Evolutionary conservation across 2,329 filamentous ascomycete species (phyloP), one percentile per base, ranked within the genome.

Genomic region (Fusarium solani-melongenae): DNA sequence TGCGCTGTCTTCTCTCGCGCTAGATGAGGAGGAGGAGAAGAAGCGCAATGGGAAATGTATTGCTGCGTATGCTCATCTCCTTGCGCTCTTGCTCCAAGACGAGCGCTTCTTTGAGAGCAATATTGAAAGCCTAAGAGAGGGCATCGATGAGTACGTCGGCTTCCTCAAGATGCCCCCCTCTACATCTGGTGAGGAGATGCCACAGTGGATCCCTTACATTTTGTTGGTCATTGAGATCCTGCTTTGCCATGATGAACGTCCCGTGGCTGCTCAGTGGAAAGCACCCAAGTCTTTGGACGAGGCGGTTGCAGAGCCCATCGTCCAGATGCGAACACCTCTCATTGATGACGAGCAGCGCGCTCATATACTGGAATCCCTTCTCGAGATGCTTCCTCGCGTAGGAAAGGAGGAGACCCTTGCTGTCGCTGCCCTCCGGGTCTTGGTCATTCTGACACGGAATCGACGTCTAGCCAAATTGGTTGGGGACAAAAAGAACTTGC

Each of bases 201-300:
- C 95, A 6, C 93, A 94, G 2, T 99, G 96, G 95, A 92, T 98
- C 72, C 93, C 94, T 14, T 95, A 96, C 78, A 91, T 98, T 34
- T 86, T 99, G 36, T 88, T 98, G 17, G 93, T 99, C 58, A 88
- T 98, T 57, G 96, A 99, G 85, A 93, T 93, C 62, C 86, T 98
- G 34, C 86, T 99, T n/a, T 92, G 93, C 15, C 93, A 97, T 76
- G 96, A 98, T 81, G 92, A 94, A 77, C 92, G 96, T 73, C 95
- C 95, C 4, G 86, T 89, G 6, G 89, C 93, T 67, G 92, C 93
- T 29, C 87, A 89, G 70, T 98, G 94, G 94, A 92, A 84, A 59
- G 66, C 83, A 7, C 90, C 90, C 2, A 83, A 83, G 44, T 85
- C 83, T 29, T 84, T 91, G 17, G 85, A 86, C 34, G 82, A 90